Percentiles rank a stretch among this genome's conserved stretches.
phyloP scores from a whole-genome alignment of 306 rosid species.

The Vicia sativa region DNA sequence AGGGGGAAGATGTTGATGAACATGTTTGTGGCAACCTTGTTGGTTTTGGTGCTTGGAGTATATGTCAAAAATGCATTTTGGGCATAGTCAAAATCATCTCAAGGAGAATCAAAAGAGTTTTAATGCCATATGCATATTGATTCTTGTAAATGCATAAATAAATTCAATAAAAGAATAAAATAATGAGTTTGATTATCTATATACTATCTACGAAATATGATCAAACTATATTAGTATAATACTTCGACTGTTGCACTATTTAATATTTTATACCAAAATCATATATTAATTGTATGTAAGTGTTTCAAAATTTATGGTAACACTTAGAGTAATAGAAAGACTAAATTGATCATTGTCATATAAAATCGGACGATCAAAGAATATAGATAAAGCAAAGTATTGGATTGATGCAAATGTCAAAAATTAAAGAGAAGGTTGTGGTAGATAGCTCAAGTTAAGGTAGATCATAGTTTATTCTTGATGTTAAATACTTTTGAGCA shows the following conservation, averaged over 20 bases:
- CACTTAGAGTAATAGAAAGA: too few relatives aligned
- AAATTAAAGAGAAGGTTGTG: too few relatives aligned
- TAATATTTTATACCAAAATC: too few relatives aligned
- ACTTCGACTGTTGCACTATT: neutral
- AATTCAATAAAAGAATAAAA: constrained; percentile 31
- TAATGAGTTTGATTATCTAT: neutral
- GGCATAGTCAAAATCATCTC: constrained; percentile 21
- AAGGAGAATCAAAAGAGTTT: constrained; percentile 28
- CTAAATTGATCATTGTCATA: too few relatives aligned
- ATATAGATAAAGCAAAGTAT: too few relatives aligned
- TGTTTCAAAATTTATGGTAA: too few relatives aligned
- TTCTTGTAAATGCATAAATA: constrained; percentile 22
- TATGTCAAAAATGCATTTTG: constrained; percentile 38
- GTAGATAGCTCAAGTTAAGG: too few relatives aligned
- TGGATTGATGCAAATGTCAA: too few relatives aligned
- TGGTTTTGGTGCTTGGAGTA: constrained; percentile 45
- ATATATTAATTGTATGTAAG: too few relatives aligned
- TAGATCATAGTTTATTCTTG: too few relatives aligned
- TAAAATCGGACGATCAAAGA: too few relatives aligned
- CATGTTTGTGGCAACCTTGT: constrained; percentile 38
- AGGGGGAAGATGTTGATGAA: constrained; percentile 47
- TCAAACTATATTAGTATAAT: neutral
- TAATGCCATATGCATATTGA: neutral
- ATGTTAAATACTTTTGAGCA: too few relatives aligned
- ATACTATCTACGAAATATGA: neutral